Conservation (phyloP, 768 basidiomycete species). For the Panus rudis region DNA sequence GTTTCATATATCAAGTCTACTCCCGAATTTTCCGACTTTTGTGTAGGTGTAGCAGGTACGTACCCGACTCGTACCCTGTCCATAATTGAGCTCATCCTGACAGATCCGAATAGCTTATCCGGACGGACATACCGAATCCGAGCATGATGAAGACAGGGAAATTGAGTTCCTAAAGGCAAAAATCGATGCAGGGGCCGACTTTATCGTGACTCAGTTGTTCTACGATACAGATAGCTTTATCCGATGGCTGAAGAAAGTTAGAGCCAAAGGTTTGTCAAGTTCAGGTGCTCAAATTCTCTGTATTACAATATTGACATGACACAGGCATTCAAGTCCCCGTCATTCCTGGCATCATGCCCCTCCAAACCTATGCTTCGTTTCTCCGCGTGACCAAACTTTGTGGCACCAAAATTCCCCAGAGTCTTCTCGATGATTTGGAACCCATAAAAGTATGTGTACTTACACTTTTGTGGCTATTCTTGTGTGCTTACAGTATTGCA, state of each 20-base stretch:
- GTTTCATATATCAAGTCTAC: slow-evolving; percentile 80
- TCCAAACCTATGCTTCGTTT: slow-evolving; percentile 95
- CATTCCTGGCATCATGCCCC: slow-evolving; percentile 95
- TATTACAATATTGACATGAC: slow-evolving; percentile 4
- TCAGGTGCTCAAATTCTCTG: neutral
- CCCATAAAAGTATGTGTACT: slow-evolving; percentile 58
- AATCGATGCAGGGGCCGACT: slow-evolving; percentile 92
- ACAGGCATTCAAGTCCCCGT: slow-evolving; percentile 85
- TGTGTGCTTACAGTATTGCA: slow-evolving; percentile 24
- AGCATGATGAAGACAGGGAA: slow-evolving; percentile 50
- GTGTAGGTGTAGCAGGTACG: slow-evolving; percentile 89
- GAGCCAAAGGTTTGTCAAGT: slow-evolving; percentile 58
- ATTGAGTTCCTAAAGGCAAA: slow-evolving; percentile 75
- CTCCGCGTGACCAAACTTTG: slow-evolving; percentile 86
- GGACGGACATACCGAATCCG: slow-evolving; percentile 72
- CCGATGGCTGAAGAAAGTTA: slow-evolving; percentile 66
- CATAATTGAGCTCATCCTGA: slow-evolving; percentile 5
- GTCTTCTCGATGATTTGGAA: slow-evolving; percentile 59
- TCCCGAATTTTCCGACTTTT: slow-evolving; percentile 79
- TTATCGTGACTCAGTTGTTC: slow-evolving; percentile 93
- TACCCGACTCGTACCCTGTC: slow-evolving; percentile 1
- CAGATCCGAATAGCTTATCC: slow-evolving; percentile 64
- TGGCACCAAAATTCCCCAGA: slow-evolving; percentile 65
- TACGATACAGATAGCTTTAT: slow-evolving; percentile 91
- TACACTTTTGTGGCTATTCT: neutral